Evolutionary conservation across 257 asterid species (phyloP).

Genomic region (Knoxia roxburghii): DNA sequence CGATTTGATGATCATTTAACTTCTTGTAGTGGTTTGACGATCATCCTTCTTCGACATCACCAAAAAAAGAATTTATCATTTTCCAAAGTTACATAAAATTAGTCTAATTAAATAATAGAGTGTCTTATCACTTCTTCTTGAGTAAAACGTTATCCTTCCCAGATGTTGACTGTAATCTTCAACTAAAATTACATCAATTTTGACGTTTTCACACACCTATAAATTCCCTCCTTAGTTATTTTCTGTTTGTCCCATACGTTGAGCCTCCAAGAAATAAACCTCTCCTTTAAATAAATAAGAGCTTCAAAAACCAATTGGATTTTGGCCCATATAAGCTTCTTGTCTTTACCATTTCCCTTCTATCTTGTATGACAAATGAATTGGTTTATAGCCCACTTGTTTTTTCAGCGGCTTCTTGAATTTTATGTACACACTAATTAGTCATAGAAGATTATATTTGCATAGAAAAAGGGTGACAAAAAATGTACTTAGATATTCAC

Average conservation of each 20-base stretch:
- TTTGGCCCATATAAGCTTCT: neutral
- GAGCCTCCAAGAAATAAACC: neutral
- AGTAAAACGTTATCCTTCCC: conserved; percentile 1
- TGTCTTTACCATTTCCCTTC: neutral
- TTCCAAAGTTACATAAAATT: neutral
- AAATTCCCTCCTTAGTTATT: conserved; percentile 11
- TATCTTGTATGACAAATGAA: conserved; percentile 1
- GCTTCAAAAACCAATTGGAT: too few relatives aligned
- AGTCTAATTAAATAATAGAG: neutral
- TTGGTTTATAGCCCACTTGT: neutral
- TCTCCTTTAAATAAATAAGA: neutral
- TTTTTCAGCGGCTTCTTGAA: neutral
- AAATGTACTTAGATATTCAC: conserved; percentile 18
- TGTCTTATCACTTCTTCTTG: neutral
- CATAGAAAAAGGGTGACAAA: neutral
- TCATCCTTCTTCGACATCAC: too few relatives aligned
- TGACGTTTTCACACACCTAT: conserved; percentile 6
- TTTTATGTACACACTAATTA: too few relatives aligned
- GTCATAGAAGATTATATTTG: too few relatives aligned
- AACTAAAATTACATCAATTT: neutral
- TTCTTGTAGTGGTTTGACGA: too few relatives aligned
- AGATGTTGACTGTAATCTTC: conserved; percentile 17
- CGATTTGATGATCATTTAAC: too few relatives aligned
- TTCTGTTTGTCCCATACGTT: conserved; percentile 8
- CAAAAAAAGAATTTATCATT: neutral